Conservation (phyloP, 257 asterid genomes). For the Fraxinus quadrangulata region DNA sequence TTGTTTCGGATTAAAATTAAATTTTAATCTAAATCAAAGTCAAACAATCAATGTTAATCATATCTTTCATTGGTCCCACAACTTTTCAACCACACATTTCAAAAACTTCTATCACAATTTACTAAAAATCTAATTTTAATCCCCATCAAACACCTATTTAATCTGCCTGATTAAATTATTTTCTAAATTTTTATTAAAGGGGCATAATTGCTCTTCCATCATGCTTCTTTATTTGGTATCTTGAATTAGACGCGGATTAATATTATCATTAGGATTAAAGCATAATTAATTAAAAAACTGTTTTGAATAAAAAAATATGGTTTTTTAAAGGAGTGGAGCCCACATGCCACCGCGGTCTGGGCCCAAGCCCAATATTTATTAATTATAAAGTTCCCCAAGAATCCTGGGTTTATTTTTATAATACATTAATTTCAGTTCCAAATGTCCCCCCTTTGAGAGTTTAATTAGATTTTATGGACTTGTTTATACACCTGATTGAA, state of each 20-base stretch:
- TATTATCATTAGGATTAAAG: background rate
- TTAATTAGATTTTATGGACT: background rate
- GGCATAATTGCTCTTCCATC: background rate
- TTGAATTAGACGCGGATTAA: background rate
- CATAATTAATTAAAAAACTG: background rate
- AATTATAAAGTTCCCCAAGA: slow-evolving; percentile 25
- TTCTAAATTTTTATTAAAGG: too few relatives aligned
- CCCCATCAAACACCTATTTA: too few relatives aligned
- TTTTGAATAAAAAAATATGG: background rate
- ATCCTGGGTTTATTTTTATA: slow-evolving; percentile 28
- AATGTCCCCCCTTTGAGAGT: slow-evolving; percentile 1
- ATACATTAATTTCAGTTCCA: slow-evolving; percentile 16
- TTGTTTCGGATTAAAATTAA: too few relatives aligned
- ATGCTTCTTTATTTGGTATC: background rate
- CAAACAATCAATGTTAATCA: too few relatives aligned
- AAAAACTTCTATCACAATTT: too few relatives aligned
- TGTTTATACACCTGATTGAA: background rate
- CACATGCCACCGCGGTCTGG: slow-evolving; percentile 3
- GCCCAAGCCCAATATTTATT: background rate
- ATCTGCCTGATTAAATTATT: too few relatives aligned
- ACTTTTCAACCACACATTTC: too few relatives aligned
- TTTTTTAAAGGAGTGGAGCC: slow-evolving; percentile 16
- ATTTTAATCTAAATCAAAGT: too few relatives aligned
- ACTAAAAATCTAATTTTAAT: too few relatives aligned
- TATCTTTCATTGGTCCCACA: too few relatives aligned